Conservation (phyloP, 140 eudicot genomes). For the Eryngium alpinum region DNA sequence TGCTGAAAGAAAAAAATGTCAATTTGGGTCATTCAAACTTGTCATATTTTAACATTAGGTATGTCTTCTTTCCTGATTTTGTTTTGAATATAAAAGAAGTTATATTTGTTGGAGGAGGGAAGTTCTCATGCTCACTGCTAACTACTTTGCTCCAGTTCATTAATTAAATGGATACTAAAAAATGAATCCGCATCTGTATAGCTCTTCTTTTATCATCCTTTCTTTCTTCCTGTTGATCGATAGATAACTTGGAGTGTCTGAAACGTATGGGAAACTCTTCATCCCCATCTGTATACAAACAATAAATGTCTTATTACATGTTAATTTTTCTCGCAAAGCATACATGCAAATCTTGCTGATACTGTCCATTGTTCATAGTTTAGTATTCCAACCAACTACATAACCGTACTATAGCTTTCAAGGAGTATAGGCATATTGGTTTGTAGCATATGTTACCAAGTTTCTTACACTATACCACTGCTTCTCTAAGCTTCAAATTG, state of each 20-base stretch:
- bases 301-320: too few relatives aligned
- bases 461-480: not conserved
- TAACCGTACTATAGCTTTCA: not conserved
- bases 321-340: too few relatives aligned
- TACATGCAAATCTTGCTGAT: not conserved
- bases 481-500: not conserved
- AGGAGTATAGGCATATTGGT: not conserved
- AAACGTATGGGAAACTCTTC: too few relatives aligned
- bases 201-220: too few relatives aligned
- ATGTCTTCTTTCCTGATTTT: not conserved
- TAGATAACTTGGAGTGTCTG: too few relatives aligned
- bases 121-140: not conserved
- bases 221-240: too few relatives aligned
- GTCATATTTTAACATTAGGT: not conserved
- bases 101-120: not conserved
- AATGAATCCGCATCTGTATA: too few relatives aligned
- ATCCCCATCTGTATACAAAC: too few relatives aligned
- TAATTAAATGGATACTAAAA: too few relatives aligned
- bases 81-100: not conserved
- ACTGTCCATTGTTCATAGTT: too few relatives aligned
- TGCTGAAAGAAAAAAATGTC: not conserved
- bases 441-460: not conserved
- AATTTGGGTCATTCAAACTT: not conserved
- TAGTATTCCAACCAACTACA: too few relatives aligned
- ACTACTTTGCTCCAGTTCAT: too few relatives aligned